Conservation (phyloP, 192 early-diverging fungal species). For the Podila verticillata region DNA sequence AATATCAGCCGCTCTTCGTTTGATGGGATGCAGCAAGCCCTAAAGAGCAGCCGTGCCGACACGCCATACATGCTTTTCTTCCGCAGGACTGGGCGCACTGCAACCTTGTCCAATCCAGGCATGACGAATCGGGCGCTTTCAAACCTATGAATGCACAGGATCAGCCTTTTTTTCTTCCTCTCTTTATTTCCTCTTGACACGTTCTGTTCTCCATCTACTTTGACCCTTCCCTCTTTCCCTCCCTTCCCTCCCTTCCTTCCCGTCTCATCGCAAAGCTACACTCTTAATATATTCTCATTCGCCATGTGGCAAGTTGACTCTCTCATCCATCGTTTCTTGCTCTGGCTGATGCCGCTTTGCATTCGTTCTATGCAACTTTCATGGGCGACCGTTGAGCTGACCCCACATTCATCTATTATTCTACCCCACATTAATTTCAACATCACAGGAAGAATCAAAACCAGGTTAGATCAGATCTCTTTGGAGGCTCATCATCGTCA, state of each 20-base stretch:
- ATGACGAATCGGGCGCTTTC: background rate
- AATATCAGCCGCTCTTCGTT: slow-evolving; percentile 34
- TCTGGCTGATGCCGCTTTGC: too few species aligned
- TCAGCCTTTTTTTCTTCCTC: background rate
- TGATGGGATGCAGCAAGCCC: slow-evolving; percentile 26
- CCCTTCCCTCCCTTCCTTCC: background rate
- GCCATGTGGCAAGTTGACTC: background rate
- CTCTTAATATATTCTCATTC: background rate
- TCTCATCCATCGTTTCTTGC: background rate
- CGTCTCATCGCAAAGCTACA: background rate
- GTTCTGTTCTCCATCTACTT: too few species aligned
- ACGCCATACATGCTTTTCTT: slow-evolving; percentile 62
- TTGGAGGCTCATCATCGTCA: slow-evolving; percentile 31
- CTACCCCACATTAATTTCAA: background rate
- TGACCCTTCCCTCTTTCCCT: background rate
- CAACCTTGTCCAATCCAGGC: background rate
- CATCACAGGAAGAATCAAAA: slow-evolving; percentile 34
- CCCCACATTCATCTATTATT: background rate
- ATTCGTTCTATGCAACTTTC: too few species aligned
- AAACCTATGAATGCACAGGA: slow-evolving; percentile 3
- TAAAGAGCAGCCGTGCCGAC: slow-evolving; percentile 39
- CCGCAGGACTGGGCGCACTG: slow-evolving; percentile 8
- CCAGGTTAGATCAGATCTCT: slow-evolving; percentile 38
- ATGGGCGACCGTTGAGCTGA: too few species aligned
- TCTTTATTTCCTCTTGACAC: too few species aligned